These are phyloP conservation scores for Pythium volutum DNA, from an alignment of 352 stramenopile genomes.

Conservation along the genomic window DNA sequence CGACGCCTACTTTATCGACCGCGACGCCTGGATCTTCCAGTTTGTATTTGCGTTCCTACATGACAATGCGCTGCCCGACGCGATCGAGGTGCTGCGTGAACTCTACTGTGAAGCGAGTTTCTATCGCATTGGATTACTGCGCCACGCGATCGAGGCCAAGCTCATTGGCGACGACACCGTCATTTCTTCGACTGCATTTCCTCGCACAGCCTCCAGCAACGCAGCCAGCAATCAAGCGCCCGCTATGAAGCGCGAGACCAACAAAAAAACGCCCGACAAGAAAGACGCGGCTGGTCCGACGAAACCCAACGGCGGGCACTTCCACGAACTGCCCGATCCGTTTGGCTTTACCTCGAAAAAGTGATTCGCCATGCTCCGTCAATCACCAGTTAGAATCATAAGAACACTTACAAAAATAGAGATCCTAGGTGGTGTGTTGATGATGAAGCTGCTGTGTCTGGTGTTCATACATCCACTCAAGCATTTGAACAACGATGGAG, in stretches of 20 bases:
- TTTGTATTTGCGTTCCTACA: conserved; percentile 68
- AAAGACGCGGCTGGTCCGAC: conserved; percentile 30
- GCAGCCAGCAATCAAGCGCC: not conserved
- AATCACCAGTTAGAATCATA: not conserved
- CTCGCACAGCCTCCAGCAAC: not conserved
- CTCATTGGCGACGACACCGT: conserved; percentile 63
- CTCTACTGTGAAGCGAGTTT: conserved; percentile 78
- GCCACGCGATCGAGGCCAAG: conserved; percentile 73
- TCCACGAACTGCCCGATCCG: conserved; percentile 52
- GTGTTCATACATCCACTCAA: not conserved
- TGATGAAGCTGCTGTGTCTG: not conserved
- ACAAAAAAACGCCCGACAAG: conserved; percentile 23
- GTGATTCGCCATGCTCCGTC: not conserved
- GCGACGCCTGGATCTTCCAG: conserved; percentile 71
- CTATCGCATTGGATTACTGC: conserved; percentile 67
- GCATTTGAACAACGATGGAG: conserved; percentile 4
- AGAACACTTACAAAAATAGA: conserved; percentile 20
- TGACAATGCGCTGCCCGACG: conserved; percentile 56
- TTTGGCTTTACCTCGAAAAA: conserved; percentile 71
- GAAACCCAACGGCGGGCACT: conserved; percentile 9
- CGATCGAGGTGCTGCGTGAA: conserved; percentile 59
- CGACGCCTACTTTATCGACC: conserved; percentile 71
- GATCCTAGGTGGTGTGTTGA: not conserved
- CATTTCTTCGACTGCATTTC: conserved; percentile 14
- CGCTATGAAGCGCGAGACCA: conserved; percentile 1